Percentiles rank a stretch among this genome's conserved stretches.
These are phyloP conservation scores for Phytophthora hibernalis DNA, from an alignment of 352 stramenopile genomes.

Conservation along the genomic window DNA sequence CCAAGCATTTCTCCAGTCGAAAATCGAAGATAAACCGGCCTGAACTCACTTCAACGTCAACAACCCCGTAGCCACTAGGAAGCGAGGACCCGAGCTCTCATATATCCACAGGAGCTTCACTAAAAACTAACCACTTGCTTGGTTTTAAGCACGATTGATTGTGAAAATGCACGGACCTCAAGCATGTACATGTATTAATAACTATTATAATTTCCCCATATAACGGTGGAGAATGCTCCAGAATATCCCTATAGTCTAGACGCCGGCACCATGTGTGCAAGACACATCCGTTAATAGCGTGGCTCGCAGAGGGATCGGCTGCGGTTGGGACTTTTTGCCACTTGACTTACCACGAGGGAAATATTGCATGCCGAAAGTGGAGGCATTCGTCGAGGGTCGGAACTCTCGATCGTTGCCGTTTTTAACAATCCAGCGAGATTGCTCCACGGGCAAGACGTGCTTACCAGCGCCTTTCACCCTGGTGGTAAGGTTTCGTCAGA, in stretches of 20 bases:
- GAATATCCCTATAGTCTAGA: not conserved
- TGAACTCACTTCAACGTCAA: conserved; percentile 4
- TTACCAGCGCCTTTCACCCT: not conserved
- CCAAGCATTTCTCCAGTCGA: conserved; percentile 25
- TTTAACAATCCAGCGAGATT: too few species aligned
- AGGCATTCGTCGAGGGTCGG: not conserved
- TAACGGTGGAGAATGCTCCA: conserved; percentile 6
- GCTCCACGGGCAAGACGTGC: not conserved
- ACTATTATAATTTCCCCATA: too few species aligned
- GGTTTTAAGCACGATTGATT: not conserved
- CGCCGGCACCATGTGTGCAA: not conserved
- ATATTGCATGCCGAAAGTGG: not conserved
- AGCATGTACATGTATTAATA: too few species aligned
- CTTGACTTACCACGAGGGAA: not conserved
- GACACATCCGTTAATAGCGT: conserved; percentile 25
- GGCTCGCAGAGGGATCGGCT: conserved; percentile 14
- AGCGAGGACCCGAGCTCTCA: too few species aligned
- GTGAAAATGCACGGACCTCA: not conserved
- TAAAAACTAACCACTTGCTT: too few species aligned
- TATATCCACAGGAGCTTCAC: too few species aligned
- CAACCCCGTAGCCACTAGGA: too few species aligned
- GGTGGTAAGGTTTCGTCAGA: too few species aligned
- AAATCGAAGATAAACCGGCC: conserved; percentile 32
- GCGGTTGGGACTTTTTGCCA: not conserved
- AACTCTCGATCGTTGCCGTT: not conserved